A percentile compares a stretch with the other conserved stretches of the same genome.
phyloP scores from a whole-genome alignment of 768 basidiomycete genomes.

The Mycena leptocephala region DNA sequence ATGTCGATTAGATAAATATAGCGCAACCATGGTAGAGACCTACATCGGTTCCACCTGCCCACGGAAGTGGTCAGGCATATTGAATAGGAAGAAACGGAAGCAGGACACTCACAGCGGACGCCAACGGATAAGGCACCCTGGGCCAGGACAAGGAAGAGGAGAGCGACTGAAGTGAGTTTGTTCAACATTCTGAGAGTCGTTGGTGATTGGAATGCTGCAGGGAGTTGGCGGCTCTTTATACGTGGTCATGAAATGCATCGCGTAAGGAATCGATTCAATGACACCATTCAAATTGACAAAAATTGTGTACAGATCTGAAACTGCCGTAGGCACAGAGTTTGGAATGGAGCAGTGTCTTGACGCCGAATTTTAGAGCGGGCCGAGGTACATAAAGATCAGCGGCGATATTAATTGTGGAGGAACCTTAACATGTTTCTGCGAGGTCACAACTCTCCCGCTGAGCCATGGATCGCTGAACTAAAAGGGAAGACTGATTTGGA shows the following conservation, averaged over 20 bases:
- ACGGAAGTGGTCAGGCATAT: neutral
- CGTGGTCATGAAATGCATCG: neutral
- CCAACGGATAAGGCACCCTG: neutral
- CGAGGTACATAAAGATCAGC: neutral
- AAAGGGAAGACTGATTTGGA: neutral
- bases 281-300: neutral
- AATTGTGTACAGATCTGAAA: neutral
- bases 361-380: neutral
- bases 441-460: neutral
- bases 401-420: too few species aligned
- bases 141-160: neutral
- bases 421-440: neutral
- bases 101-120: neutral
- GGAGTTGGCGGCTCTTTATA: neutral
- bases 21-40: neutral
- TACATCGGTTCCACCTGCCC: neutral
- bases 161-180: constrained; percentile 1
- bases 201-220: neutral
- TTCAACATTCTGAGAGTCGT: constrained; percentile 3
- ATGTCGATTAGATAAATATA: neutral
- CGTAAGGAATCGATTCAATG: neutral
- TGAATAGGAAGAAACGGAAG: neutral
- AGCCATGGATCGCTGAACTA: neutral
- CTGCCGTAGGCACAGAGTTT: neutral
- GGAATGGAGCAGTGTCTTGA: neutral